Percentiles rank a stretch among this genome's conserved stretches.
phyloP scores from a whole-genome alignment of 345 rosid species.

The Balakata baccata region DNA sequence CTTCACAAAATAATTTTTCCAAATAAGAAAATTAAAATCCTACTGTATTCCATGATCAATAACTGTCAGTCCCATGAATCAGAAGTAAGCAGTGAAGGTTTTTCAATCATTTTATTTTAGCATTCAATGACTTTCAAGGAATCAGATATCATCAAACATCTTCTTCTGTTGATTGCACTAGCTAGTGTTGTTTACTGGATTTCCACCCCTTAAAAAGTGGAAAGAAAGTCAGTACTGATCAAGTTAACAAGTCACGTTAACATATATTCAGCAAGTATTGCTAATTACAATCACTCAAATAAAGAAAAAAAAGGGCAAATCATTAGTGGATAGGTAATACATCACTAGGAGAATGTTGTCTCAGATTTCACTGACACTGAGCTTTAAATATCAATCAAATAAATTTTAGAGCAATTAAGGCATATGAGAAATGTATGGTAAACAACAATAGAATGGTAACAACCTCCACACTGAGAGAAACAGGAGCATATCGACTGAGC shows the following conservation, averaged over 20 bases:
- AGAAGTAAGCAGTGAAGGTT: neutral
- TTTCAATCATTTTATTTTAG: neutral
- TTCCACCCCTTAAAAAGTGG: neutral
- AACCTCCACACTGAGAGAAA: constrained; percentile 73
- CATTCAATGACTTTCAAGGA: neutral
- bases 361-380: neutral
- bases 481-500: constrained; percentile 67
- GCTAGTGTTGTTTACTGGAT: neutral
- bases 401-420: constrained; percentile 3
- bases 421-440: neutral
- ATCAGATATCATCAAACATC: neutral
- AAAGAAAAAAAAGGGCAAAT: neutral
- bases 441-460: constrained; percentile 18
- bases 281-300: neutral
- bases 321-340: neutral
- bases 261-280: neutral
- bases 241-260: neutral
- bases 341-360: neutral
- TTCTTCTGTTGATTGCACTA: neutral
- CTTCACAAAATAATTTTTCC: neutral
- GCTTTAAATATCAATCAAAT: constrained; percentile 5
- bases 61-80: neutral
- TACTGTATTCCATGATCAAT: neutral
- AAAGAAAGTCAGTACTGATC: neutral
- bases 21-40: neutral